Evolutionary conservation across 179 eudicot genomes (phyloP).

Genomic region (Sideroxylon spinosum): DNA sequence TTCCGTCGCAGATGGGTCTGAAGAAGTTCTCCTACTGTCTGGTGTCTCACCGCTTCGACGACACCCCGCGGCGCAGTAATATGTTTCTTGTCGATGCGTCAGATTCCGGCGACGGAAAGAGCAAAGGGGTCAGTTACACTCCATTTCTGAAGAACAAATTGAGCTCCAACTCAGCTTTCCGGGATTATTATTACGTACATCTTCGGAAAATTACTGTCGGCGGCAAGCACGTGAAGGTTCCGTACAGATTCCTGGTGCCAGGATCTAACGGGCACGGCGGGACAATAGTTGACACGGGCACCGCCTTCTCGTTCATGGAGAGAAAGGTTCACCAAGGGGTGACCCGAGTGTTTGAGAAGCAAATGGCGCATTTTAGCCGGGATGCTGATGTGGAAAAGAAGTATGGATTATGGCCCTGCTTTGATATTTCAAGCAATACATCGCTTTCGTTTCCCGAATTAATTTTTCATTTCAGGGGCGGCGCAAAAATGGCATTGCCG

Average conservation of each 20-base stretch:
- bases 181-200: constrained; percentile 53
- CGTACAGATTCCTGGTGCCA: constrained; percentile 33
- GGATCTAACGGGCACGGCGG: constrained; percentile 52
- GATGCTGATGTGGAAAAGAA: constrained; percentile 33
- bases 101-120: background rate
- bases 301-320: constrained; percentile 63
- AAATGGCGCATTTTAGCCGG: constrained; percentile 42
- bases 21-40: constrained; percentile 60
- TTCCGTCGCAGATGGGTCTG: constrained; percentile 55
- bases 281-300: constrained; percentile 60
- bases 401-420: constrained; percentile 55
- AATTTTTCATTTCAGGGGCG: constrained; percentile 52
- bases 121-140: constrained; percentile 36
- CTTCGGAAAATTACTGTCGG: constrained; percentile 56
- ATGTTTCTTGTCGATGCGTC: constrained; percentile 27
- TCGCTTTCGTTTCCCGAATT: constrained; percentile 37
- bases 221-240: constrained; percentile 43
- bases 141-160: constrained; percentile 39
- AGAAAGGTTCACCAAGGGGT: constrained; percentile 34
- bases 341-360: constrained; percentile 43
- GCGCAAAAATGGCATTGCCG: constrained; percentile 49
- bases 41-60: constrained; percentile 55
- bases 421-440: constrained; percentile 19
- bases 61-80: constrained; percentile 37
- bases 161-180: constrained; percentile 22